These are phyloP conservation scores for Selaginella moellendorffii DNA, from an alignment of 75 land plant species.

Conservation along the genomic window DNA sequence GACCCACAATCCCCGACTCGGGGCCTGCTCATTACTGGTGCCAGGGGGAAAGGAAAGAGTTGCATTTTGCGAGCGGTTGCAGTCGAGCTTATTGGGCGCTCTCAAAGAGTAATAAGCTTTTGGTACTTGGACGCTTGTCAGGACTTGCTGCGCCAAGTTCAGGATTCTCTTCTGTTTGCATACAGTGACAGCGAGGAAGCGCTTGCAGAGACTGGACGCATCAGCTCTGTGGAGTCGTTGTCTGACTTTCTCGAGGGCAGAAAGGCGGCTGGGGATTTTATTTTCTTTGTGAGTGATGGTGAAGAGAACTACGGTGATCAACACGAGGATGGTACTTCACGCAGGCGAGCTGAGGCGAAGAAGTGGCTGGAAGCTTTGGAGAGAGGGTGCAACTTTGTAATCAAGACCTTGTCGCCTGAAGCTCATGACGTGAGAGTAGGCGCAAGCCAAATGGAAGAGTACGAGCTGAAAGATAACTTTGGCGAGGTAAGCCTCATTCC, in stretches of 20 bases:
- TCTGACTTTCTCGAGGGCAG: not conserved
- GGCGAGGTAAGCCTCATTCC: not conserved
- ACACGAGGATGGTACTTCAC: not conserved
- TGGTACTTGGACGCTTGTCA: slow-evolving; percentile 1
- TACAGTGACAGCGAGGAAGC: not conserved
- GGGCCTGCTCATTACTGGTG: slow-evolving; percentile 2
- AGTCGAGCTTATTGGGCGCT: slow-evolving; percentile 1
- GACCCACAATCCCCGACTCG: slow-evolving; percentile 2
- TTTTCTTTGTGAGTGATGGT: not conserved
- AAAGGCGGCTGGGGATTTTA: not conserved
- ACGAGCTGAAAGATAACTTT: slow-evolving; percentile 1
- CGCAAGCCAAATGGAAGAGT: not conserved
- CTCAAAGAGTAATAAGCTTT: slow-evolving; percentile 1
- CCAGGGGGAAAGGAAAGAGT: slow-evolving; percentile 1
- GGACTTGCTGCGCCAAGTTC: not conserved
- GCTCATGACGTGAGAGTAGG: slow-evolving; percentile 1
- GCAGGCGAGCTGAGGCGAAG: slow-evolving; percentile 1
- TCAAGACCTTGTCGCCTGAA: not conserved
- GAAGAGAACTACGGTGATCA: not conserved
- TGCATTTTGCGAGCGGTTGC: slow-evolving; percentile 1
- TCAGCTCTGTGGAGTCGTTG: not conserved
- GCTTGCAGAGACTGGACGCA: not conserved
- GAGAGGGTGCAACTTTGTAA: not conserved
- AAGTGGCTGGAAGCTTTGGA: not conserved
- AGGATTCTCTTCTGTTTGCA: slow-evolving; percentile 1